phyloP scores from a whole-genome alignment of 768 basidiomycete genomes.

The Pulveroboletus sp. region DNA sequence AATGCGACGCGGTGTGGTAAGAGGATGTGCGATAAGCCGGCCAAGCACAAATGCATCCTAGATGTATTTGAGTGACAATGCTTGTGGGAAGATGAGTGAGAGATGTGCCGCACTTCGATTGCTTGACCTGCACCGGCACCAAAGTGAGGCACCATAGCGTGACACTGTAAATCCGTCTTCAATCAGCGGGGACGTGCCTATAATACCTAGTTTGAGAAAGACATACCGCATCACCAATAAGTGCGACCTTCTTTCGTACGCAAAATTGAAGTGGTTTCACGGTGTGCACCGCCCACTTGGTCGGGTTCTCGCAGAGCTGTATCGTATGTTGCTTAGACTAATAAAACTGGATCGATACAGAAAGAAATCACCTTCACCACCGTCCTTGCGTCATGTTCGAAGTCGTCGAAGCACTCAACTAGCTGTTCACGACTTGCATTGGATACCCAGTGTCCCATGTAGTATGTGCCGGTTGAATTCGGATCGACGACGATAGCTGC shows the following conservation, averaged over 20 bases:
- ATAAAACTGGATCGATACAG: background rate
- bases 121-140: constrained; percentile 27
- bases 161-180: constrained; percentile 4
- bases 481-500: constrained; percentile 30
- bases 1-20: constrained; percentile 4
- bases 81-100: background rate
- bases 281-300: constrained; percentile 43
- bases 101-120: constrained; percentile 15
- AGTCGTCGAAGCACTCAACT: constrained; percentile 24
- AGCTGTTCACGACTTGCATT: constrained; percentile 34
- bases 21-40: constrained; percentile 17
- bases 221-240: constrained; percentile 49
- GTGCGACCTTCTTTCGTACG: constrained; percentile 36
- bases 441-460: constrained; percentile 31
- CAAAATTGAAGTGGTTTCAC: constrained; percentile 39
- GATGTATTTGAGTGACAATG: background rate
- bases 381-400: constrained; percentile 34
- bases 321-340: background rate
- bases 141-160: constrained; percentile 24
- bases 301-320: constrained; percentile 34
- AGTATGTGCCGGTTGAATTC: constrained; percentile 25
- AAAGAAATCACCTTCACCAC: constrained; percentile 25
- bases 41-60: constrained; percentile 21
- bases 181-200: background rate
- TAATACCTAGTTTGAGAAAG: background rate